Percentiles rank a stretch among this genome's conserved stretches.
phyloP scores from a whole-genome alignment of 2,329 filamentous ascomycete genomes.

The Penicillium brasilianum region DNA sequence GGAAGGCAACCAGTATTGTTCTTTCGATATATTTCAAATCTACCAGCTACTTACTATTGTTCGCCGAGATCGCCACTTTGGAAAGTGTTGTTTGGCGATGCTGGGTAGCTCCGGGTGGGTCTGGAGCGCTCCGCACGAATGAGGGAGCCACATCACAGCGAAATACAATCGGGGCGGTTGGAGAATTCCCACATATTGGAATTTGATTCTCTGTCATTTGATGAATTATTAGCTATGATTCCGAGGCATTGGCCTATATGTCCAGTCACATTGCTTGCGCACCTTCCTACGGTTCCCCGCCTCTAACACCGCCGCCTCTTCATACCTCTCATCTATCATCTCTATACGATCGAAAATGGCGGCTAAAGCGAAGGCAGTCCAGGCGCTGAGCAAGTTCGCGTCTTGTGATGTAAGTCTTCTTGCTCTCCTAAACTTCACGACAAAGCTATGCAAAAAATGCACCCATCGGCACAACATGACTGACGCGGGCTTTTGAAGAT shows the following conservation, averaged over 20 bases:
- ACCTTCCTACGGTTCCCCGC: too few species aligned
- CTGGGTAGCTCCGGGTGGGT: slow-evolving; percentile 21
- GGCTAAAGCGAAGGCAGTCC: slow-evolving; percentile 20
- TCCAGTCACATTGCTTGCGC: too few species aligned
- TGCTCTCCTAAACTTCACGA: neutral
- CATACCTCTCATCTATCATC: too few species aligned
- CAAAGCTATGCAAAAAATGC: too few species aligned
- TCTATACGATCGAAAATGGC: slow-evolving; percentile 12
- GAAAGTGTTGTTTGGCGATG: neutral
- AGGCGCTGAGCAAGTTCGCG: slow-evolving; percentile 24
- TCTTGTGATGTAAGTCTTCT: slow-evolving; percentile 27
- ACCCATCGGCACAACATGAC: neutral
- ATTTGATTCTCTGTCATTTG: neutral
- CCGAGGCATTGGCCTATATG: neutral
- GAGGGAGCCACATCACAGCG: neutral
- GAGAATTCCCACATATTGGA: neutral
- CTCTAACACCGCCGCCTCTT: too few species aligned
- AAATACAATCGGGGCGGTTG: neutral
- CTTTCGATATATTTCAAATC: too few species aligned
- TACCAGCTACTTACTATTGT: neutral
- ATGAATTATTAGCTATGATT: neutral
- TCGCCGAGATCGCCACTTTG: slow-evolving; percentile 14
- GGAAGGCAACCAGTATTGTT: neutral
- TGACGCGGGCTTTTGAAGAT: slow-evolving; percentile 27
- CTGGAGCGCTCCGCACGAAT: slow-evolving; percentile 16